Evolutionary conservation across 2,329 filamentous ascomycete species (phyloP).

Genomic region (Xylariaceae sp.): DNA sequence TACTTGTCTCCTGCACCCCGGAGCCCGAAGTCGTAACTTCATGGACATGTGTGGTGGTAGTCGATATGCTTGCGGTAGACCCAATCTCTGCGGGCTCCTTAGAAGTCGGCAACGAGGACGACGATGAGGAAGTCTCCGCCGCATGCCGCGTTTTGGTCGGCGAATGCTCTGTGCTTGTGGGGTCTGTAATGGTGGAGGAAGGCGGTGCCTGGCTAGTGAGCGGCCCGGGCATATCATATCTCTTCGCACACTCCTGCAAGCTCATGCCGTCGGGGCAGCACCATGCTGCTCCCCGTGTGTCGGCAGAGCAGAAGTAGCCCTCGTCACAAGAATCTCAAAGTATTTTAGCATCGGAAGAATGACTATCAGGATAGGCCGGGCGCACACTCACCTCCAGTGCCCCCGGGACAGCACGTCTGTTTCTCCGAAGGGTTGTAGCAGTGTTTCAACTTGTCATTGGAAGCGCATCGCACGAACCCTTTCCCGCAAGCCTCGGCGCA

Average conservation of each 20-base stretch:
- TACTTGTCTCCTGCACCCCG: conserved; percentile 1
- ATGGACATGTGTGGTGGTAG: conserved; percentile 1
- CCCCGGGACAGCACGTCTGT: conserved; percentile 53
- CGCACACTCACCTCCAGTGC: conserved; percentile 47
- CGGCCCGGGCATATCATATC: conserved; percentile 42
- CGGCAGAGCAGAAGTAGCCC: conserved; percentile 59
- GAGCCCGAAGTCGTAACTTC: conserved; percentile 4
- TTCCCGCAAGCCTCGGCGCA: conserved; percentile 33
- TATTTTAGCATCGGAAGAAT: conserved; percentile 2
- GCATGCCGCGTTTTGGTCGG: conserved; percentile 3
- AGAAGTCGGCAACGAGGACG: too few species aligned
- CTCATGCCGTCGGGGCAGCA: conserved; percentile 56
- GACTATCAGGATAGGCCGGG: conserved; percentile 5
- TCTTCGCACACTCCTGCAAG: conserved; percentile 48
- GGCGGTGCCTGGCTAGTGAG: conserved; percentile 42
- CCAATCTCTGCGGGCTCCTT: conserved; percentile 8
- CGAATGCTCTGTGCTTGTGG: conserved; percentile 8
- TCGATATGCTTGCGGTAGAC: conserved; percentile 8
- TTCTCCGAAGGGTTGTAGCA: conserved; percentile 50
- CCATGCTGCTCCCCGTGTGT: conserved; percentile 45
- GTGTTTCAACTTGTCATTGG: conserved; percentile 43
- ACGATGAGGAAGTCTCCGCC: conserved; percentile 2
- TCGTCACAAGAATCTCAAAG: conserved; percentile 52
- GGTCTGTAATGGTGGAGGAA: conserved; percentile 17
- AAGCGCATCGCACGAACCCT: conserved; percentile 29